phyloP scores from a whole-genome alignment of 2,329 filamentous ascomycete genomes.

The Xylariaceae sp. region DNA sequence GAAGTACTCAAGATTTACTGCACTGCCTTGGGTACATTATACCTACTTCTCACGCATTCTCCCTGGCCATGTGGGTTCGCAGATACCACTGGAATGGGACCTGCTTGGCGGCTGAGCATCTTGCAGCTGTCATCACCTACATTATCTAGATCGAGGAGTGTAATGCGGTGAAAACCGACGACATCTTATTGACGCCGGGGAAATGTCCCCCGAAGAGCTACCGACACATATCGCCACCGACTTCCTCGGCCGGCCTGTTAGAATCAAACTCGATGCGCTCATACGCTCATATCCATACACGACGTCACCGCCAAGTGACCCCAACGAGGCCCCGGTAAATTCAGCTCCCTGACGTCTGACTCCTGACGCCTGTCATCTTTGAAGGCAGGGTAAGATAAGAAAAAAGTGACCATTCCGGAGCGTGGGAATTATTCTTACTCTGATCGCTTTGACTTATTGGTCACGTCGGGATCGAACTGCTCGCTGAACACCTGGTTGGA shows the following conservation, averaged over 20 bases:
- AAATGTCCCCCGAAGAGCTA: slow-evolving; percentile 1
- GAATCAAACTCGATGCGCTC: slow-evolving; percentile 1
- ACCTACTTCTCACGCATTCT: neutral
- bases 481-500: slow-evolving; percentile 19
- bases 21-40: too few species aligned
- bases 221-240: neutral
- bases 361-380: slow-evolving; percentile 2
- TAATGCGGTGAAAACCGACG: slow-evolving; percentile 7
- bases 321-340: slow-evolving; percentile 1
- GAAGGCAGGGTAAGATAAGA: slow-evolving; percentile 12
- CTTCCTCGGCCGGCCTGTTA: neutral
- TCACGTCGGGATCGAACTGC: slow-evolving; percentile 15
- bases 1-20: too few species aligned
- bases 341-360: slow-evolving; percentile 13
- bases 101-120: slow-evolving; percentile 18
- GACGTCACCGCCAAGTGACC: neutral
- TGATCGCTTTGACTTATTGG: neutral
- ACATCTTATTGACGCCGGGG: slow-evolving; percentile 3
- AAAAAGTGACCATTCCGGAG: slow-evolving; percentile 4
- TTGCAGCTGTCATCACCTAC: slow-evolving; percentile 1
- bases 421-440: slow-evolving; percentile 5
- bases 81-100: neutral
- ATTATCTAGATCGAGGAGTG: neutral
- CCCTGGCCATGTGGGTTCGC: neutral
- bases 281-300: neutral